Conservation (phyloP, 2,329 filamentous ascomycete genomes). For the Coniochaeta hoffmannii region DNA sequence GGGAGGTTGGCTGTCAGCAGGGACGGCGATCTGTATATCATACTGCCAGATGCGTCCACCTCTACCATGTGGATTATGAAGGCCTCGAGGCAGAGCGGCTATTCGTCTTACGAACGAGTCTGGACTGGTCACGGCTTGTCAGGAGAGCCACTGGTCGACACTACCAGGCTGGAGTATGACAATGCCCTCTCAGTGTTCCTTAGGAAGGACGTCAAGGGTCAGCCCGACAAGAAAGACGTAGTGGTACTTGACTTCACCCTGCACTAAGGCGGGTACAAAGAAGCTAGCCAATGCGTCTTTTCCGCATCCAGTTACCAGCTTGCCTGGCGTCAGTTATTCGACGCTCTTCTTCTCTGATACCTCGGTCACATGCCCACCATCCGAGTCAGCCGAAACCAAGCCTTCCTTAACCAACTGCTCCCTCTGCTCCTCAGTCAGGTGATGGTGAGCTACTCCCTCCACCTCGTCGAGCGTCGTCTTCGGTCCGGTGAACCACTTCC, state of each 20-base stretch:
- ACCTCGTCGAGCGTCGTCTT: constrained; percentile 20
- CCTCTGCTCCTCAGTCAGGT: not conserved
- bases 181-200: constrained; percentile 28
- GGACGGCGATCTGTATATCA: constrained; percentile 25
- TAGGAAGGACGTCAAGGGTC: constrained; percentile 11
- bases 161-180: constrained; percentile 25
- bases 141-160: constrained; percentile 31
- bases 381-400: not conserved
- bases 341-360: not conserved
- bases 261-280: not conserved
- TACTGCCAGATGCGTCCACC: constrained; percentile 26
- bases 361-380: not conserved
- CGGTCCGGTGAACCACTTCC: constrained; percentile 54
- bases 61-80: constrained; percentile 23
- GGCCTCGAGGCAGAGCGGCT: constrained; percentile 19
- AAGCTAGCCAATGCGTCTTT: not conserved
- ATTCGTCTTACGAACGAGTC: constrained; percentile 24
- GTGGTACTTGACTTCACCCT: constrained; percentile 29
- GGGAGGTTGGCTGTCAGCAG: constrained; percentile 27
- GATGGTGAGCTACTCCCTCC: not conserved
- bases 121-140: constrained; percentile 27
- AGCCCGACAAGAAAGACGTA: constrained; percentile 16
- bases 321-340: not conserved
- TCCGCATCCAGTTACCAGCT: not conserved
- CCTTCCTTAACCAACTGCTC: not conserved